Evolutionary conservation across 441 rosid genomes (phyloP), one percentile per base, ranked within the genome.

Genomic region (Gossypium schwendimanii): DNA sequence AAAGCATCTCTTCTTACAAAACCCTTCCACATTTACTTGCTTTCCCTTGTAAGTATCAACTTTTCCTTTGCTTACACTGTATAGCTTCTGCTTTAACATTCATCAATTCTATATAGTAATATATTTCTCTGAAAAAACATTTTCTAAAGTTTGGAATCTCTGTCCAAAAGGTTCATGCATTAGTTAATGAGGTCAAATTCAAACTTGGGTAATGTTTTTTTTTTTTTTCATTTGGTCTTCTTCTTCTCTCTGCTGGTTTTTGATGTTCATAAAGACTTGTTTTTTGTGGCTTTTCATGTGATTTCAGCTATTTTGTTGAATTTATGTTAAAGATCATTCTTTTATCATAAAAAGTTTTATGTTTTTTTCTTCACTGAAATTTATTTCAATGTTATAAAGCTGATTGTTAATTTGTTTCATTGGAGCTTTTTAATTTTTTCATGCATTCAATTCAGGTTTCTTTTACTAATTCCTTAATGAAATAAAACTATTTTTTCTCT

Each of bases 1-100:
- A 91, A 89, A 87, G 97, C 82, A 91, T 88, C 89, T 77, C 70
- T 81, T 79, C 84, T 79, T 76, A 31, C 81, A 53, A 49, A 77
- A 83, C 75, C 50, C 60, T 58, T 47, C 75, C 83, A 67, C 76
- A 71, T 72, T 72, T 64, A 66, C 76, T 73, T 85, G 82, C 87
- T 85, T 84, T 81, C 73, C 84, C 81, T 82, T 81, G 82, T 80
- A 84, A 87, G 91, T 59, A 73, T 87, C 82, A 72, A 70, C 72
- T 84, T 83, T 82, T 77, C 15, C 70, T 87, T 88, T 72, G 77
- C 85, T 81, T 83, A 52, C 75, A 85, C 82, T 88, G 82, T 70
- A 78, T 73, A 10, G n/a, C 12, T 36, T 28, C 10, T 9, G 36
- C 28, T 62, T 62, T 52, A 31, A 3, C 58, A 52, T 31, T 63